Evolutionary conservation across 495 filamentous ascomycete species (phyloP).

Genomic region (Durotheca rogersii): DNA sequence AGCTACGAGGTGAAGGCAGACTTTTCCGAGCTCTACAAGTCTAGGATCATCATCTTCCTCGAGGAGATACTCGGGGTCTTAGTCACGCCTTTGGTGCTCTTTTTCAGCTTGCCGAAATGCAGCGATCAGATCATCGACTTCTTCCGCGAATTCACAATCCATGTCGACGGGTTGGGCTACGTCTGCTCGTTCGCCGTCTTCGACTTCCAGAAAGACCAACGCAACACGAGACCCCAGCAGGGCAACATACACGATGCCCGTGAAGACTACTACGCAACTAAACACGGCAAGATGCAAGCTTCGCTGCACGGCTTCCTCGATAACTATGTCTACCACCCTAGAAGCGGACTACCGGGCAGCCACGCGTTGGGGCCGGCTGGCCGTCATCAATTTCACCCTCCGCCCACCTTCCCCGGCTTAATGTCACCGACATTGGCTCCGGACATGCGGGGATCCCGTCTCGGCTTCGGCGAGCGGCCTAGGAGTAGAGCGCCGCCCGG

Average conservation of each 20-base stretch:
- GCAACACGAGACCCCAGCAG: conserved; percentile 49
- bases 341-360: conserved; percentile 49
- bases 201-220: conserved; percentile 83
- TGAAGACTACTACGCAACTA: conserved; percentile 90
- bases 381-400: conserved; percentile 71
- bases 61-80: conserved; percentile 92
- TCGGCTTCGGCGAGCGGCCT: conserved; percentile 47
- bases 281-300: conserved; percentile 95
- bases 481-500: conserved; percentile 26
- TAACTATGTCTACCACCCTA: conserved; percentile 74
- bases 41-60: conserved; percentile 85
- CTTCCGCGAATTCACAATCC: conserved; percentile 94
- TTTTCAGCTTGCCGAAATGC: conserved; percentile 82
- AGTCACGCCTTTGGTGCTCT: conserved; percentile 85
- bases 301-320: conserved; percentile 93
- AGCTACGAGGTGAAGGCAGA: conserved; percentile 81
- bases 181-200: conserved; percentile 98
- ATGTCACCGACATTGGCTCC: conserved; percentile 61
- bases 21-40: conserved; percentile 83
- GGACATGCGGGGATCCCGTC: conserved; percentile 54
- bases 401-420: conserved; percentile 72
- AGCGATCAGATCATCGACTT: conserved; percentile 95
- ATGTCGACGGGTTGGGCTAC: conserved; percentile 93
- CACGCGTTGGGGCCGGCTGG: conserved; percentile 47
- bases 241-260: conserved; percentile 59